Evolutionary conservation across 2,329 filamentous ascomycete genomes (phyloP).

Genomic region (Purpureocillium lavendulum): DNA sequence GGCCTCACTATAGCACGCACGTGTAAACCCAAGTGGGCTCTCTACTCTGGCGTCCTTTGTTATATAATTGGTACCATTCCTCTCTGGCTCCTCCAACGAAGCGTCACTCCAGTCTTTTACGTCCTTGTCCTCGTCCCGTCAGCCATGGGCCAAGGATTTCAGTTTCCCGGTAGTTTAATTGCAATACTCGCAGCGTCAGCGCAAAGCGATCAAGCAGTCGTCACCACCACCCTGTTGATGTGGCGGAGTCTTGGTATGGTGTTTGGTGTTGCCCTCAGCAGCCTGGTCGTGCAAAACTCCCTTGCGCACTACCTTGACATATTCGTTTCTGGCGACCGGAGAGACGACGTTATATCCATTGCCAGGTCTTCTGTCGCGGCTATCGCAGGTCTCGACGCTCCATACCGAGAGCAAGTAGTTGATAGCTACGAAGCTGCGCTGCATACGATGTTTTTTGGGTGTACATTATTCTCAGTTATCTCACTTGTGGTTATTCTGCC

Average conservation of each 20-base stretch:
- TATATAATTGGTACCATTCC: constrained; percentile 41
- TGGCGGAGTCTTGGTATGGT: constrained; percentile 66
- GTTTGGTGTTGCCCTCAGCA: constrained; percentile 61
- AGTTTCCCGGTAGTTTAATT: constrained; percentile 56
- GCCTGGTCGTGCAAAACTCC: constrained; percentile 65
- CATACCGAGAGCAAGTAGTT: constrained; percentile 46
- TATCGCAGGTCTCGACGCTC: constrained; percentile 32
- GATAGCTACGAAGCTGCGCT: constrained; percentile 44
- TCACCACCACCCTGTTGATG: constrained; percentile 62
- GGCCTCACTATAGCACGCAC: constrained; percentile 55
- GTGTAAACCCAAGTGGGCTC: constrained; percentile 49
- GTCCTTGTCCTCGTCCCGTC: constrained; percentile 47
- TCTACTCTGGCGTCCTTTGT: constrained; percentile 39
- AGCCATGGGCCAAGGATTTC: constrained; percentile 52
- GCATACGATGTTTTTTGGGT: constrained; percentile 35
- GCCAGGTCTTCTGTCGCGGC: constrained; percentile 46
- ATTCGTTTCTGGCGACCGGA: constrained; percentile 51
- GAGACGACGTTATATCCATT: constrained; percentile 40
- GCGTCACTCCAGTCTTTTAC: constrained; percentile 42
- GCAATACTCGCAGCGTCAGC: constrained; percentile 49
- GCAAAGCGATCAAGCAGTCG: constrained; percentile 57
- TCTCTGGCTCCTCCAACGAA: constrained; percentile 39
- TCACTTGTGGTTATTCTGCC: constrained; percentile 38
- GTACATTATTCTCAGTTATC: constrained; percentile 35
- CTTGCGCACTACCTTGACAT: constrained; percentile 50